Base-by-base conservation (phyloP, 2,329 filamentous ascomycete species). In the Diaporthe longicolla region DNA sequence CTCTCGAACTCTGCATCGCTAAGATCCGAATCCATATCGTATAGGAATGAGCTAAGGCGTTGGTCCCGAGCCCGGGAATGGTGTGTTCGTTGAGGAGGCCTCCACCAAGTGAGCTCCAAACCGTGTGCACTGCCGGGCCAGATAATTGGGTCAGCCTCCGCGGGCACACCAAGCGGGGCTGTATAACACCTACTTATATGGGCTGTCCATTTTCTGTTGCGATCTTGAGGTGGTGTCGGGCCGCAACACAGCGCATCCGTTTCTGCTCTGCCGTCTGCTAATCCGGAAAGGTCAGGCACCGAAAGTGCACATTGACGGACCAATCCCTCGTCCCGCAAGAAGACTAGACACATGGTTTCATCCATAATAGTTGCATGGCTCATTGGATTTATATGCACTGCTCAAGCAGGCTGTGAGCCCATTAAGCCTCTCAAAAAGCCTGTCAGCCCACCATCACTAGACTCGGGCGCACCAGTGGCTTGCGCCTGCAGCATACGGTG, bases 371-470 rank as follows among this genome's bases (percentile, higher is more conserved):
- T 32, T 48, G 29, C 48, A 69, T 55, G 52, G 45, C 15, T 40
- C 48, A n/a, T 48, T 11, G 50, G 65, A 24, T 69, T 69, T 55
- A 69, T 54, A 52, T 55, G 52, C 29, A 40, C 19, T n/a, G 15
- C 4, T 40, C 29, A 69, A 69, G 65, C 65, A 69, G 65, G 65
- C 65, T 69, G 65, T 55, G 65, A 32, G 29, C 17, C 37, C 65
- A 52, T 26, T 24, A 43, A 66, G 61, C 61, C 61, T 66, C 61
- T 66, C 61, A 48, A 48, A 55, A 11, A 32, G 65, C 48, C 45
- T 55, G 29, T 21, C 65, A 26, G 50, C 50, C 50, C 50, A 54
- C 50, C 50, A 54, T 54, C 65, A 24, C 45, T n/a, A 21, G 13
- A 24, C n/a, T 54, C 65, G 48, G 65, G 45, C 65, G n/a, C 52